phyloP scores from a whole-genome alignment of 228 moss, liverwort and hornwort genomes.

The Sphagnum fallax region DNA sequence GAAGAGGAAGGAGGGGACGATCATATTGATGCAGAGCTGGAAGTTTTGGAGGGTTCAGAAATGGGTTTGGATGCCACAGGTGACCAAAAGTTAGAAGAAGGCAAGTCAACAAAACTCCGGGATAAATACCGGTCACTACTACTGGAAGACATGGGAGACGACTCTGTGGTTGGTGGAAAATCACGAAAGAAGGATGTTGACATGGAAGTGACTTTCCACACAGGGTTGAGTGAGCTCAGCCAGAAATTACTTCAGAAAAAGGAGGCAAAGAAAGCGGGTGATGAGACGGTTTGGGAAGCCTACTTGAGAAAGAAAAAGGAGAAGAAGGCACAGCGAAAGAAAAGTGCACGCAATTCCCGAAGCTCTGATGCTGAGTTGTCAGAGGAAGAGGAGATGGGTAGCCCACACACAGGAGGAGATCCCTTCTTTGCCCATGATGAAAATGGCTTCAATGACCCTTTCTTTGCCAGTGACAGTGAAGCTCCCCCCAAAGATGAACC shows the following conservation, averaged over 20 bases:
- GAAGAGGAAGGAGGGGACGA: slow-evolving; percentile 31
- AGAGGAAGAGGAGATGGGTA: slow-evolving; percentile 29
- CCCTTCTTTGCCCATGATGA: slow-evolving; percentile 48
- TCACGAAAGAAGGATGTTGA: slow-evolving; percentile 69
- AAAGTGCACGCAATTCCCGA: slow-evolving; percentile 33
- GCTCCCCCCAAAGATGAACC: slow-evolving; percentile 11
- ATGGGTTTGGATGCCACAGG: slow-evolving; percentile 12
- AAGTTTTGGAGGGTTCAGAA: slow-evolving; percentile 25
- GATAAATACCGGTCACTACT: slow-evolving; percentile 57
- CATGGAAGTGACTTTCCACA: slow-evolving; percentile 94
- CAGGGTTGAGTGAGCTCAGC: slow-evolving; percentile 86
- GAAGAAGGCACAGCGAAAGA: slow-evolving; percentile 67
- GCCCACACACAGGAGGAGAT: slow-evolving; percentile 32
- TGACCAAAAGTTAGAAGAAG: slow-evolving; percentile 10
- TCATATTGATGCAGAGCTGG: slow-evolving; percentile 28
- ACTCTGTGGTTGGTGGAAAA: slow-evolving; percentile 36
- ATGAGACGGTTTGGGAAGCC: slow-evolving; percentile 91
- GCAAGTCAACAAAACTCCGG: slow-evolving; percentile 17
- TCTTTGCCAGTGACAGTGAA: slow-evolving; percentile 56
- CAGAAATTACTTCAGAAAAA: slow-evolving; percentile 67
- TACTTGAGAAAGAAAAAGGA: slow-evolving; percentile 89
- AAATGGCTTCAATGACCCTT: slow-evolving; percentile 78
- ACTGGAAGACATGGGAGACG: slow-evolving; percentile 27
- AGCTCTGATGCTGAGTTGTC: slow-evolving; percentile 53
- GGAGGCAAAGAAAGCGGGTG: slow-evolving; percentile 56